These are phyloP conservation scores for Penicillium manginii DNA, from an alignment of 495 filamentous ascomycete species.

Conservation along the genomic window DNA sequence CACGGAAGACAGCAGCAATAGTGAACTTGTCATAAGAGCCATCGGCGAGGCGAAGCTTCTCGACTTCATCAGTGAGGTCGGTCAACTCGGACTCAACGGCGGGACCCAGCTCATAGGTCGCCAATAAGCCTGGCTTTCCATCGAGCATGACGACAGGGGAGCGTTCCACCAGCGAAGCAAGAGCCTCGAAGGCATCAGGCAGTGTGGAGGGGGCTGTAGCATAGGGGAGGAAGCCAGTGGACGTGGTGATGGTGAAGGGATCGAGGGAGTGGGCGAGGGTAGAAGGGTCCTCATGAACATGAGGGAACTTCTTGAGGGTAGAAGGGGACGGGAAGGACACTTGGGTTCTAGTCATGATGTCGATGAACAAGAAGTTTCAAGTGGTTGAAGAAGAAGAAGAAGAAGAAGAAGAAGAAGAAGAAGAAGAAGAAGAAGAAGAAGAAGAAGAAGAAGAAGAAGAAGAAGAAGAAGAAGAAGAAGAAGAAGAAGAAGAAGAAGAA, in stretches of 20 bases:
- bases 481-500: background rate
- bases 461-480: constrained; percentile 1
- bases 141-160: constrained; percentile 73
- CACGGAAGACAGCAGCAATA: constrained; percentile 82
- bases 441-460: background rate
- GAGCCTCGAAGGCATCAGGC: constrained; percentile 68
- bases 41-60: constrained; percentile 59
- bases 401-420: constrained; percentile 1
- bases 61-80: constrained; percentile 71
- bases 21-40: constrained; percentile 65
- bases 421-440: constrained; percentile 1
- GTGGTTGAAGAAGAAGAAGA: background rate
- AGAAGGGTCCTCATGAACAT: constrained; percentile 60
- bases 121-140: constrained; percentile 77
- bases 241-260: constrained; percentile 86
- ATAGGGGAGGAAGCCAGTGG: constrained; percentile 71
- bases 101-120: constrained; percentile 69
- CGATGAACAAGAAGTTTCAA: constrained; percentile 6
- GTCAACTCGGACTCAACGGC: constrained; percentile 67
- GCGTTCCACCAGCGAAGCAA: constrained; percentile 70
- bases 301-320: constrained; percentile 56
- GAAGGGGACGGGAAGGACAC: constrained; percentile 36
- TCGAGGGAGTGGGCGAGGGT: constrained; percentile 59
- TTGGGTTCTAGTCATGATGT: constrained; percentile 38
- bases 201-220: constrained; percentile 40